These are phyloP conservation scores for Euphorbia pulcherrima DNA, from an alignment of 345 rosid genomes.

Conservation along the genomic window DNA sequence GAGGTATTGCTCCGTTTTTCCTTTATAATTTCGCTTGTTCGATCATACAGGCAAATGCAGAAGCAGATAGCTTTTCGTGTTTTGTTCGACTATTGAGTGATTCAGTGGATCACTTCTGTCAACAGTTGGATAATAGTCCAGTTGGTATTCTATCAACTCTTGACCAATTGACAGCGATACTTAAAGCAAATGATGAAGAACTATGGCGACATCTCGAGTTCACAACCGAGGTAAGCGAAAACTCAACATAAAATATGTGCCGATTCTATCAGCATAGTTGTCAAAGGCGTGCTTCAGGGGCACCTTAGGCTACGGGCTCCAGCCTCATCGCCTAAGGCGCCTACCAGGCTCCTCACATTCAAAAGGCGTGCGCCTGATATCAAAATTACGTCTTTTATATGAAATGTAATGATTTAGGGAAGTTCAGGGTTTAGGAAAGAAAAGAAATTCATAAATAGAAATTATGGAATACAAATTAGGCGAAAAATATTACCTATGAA, in stretches of 20 bases:
- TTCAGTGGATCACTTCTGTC: slow-evolving; percentile 70
- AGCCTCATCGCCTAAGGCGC: too few species aligned
- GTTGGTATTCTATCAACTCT: slow-evolving; percentile 65
- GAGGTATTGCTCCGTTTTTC: too few species aligned
- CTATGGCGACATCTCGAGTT: slow-evolving; percentile 65
- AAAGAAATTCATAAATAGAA: too few species aligned
- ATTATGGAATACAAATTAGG: too few species aligned
- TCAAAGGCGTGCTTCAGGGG: too few species aligned
- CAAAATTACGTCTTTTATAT: too few species aligned
- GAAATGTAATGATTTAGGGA: too few species aligned
- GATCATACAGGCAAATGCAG: slow-evolving; percentile 48
- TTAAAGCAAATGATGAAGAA: slow-evolving; percentile 60
- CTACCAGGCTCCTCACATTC: too few species aligned
- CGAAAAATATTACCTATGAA: too few species aligned
- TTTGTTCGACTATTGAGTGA: slow-evolving; percentile 58
- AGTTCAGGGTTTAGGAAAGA: too few species aligned
- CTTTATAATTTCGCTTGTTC: slow-evolving; percentile 4
- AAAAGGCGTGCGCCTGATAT: too few species aligned
- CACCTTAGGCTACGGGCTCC: too few species aligned
- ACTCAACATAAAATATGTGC: slow-evolving; percentile 1
- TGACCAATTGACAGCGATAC: slow-evolving; percentile 48
- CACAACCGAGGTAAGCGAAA: slow-evolving; percentile 43
- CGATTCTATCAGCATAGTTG: neutral
- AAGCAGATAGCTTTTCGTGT: slow-evolving; percentile 63
- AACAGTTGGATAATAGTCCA: slow-evolving; percentile 63